Evolutionary conservation across 2,329 filamentous ascomycete species (phyloP), one percentile per base, ranked within the genome.

Genomic region (Fusarium sp.): DNA sequence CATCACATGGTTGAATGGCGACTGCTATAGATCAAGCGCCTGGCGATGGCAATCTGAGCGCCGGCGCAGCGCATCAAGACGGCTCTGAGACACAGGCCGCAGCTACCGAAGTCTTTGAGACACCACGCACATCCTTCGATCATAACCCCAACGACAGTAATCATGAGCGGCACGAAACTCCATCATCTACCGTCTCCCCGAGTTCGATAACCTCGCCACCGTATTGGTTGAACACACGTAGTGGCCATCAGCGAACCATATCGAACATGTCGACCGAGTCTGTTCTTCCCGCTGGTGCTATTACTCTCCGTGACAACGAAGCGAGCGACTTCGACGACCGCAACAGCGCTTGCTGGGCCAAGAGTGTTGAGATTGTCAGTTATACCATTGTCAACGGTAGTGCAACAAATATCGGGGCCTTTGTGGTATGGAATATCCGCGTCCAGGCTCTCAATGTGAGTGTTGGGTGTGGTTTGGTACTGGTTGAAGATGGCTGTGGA

Each of bases 361-460:
- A 84, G 80, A 89, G 87, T 77, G 89, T 91, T 58, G 84, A 87
- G 71, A 85, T 91, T 44, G 83, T 85, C 40, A 87, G 89, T 75
- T 82, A 88, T 77, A 86, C 87, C 14, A 74, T 89, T 23, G 85
- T 91, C 48, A 88, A 89, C 64, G 85, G 87, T 54, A 85, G 86
- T 69, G 79, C 85, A 38, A 87, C 85, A 17, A 88, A 85, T 71
- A 85, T 90, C 32, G 95, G 95, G n/a, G 93, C 95, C 4, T 99
- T 98, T 83, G 93, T 98, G 3, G 94, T 97, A 11, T 99, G 93
- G 93, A 96, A 94, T 78, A 94, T 96, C 76, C 90, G 87, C 50
- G 93, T 99, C 46, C 91, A 96, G 80, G 98, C 94, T 6, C 83
- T 98, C 54, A 92, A 90, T 80, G 94, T 95, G 48, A 57, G 75